Evolutionary conservation across 139 green algal genomes (phyloP).

Genomic region (Zygnema circumcarinatum): DNA sequence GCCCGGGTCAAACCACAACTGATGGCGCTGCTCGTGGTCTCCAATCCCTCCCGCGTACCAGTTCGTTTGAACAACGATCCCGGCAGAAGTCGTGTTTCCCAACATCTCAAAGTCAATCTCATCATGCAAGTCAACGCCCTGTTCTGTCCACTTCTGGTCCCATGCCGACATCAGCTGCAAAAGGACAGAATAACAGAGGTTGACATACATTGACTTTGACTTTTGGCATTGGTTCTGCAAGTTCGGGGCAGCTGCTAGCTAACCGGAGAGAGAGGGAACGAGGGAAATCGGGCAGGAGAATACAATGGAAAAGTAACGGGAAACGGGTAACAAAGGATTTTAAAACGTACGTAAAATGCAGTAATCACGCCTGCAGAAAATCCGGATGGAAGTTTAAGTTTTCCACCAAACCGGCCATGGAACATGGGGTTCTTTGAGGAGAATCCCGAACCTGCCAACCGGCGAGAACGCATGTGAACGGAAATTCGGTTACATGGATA

Average conservation of each 20-base stretch:
- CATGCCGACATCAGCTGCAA: constrained; percentile 27
- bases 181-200: neutral
- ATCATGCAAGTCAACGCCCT: constrained; percentile 15
- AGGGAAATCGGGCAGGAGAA: neutral
- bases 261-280: neutral
- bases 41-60: constrained; percentile 5
- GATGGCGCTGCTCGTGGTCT: constrained; percentile 18
- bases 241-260: neutral
- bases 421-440: neutral
- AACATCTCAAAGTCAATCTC: constrained; percentile 54
- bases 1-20: constrained; percentile 36
- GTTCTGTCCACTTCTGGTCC: constrained; percentile 3
- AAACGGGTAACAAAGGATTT: constrained; percentile 1
- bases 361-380: constrained; percentile 16
- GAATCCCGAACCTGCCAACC: constrained; percentile 17
- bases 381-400: neutral
- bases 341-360: constrained; percentile 22
- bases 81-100: constrained; percentile 18
- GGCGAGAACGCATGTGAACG: too few relatives aligned
- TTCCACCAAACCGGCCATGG: neutral
- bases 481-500: too few relatives aligned
- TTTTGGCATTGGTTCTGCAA: neutral
- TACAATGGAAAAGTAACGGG: neutral
- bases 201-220: neutral
- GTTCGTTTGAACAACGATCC: constrained; percentile 45